phyloP scores from a whole-genome alignment of 176 grass and related monocot species.

The Chrysopogon serrulatus region DNA sequence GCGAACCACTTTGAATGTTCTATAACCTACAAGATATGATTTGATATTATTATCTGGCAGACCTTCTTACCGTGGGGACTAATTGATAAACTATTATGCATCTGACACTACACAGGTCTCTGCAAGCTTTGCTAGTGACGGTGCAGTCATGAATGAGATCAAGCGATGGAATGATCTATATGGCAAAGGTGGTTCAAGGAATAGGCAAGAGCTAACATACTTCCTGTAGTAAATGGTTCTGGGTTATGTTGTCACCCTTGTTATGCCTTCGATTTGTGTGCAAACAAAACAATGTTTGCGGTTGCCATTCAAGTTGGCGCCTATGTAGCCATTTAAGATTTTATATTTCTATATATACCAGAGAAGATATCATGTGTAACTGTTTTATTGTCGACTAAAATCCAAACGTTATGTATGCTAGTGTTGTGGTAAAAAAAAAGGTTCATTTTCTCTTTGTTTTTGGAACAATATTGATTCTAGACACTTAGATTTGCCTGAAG shows the following conservation, averaged over 20 bases:
- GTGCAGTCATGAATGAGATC: constrained; percentile 56
- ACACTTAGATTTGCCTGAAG: not conserved
- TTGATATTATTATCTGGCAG: not conserved
- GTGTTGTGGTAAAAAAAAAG: not conserved
- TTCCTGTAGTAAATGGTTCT: constrained; percentile 54
- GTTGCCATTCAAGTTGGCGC: not conserved
- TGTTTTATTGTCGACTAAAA: not conserved
- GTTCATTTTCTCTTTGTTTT: not conserved
- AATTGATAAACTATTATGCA: not conserved
- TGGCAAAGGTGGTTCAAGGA: constrained; percentile 81
- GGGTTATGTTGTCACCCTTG: not conserved
- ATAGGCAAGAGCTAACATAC: constrained; percentile 65
- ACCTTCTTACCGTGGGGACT: not conserved
- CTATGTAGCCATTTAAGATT: not conserved
- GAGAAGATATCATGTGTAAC: not conserved
- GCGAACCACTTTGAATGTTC: not conserved
- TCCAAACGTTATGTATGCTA: not conserved
- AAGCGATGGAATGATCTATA: constrained; percentile 89
- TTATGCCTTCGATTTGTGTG: not conserved
- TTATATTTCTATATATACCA: not conserved
- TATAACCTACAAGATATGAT: not conserved
- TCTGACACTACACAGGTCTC: constrained; percentile 39
- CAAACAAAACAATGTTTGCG: not conserved
- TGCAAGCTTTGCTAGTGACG: constrained; percentile 63
- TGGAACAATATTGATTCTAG: not conserved